phyloP scores from a whole-genome alignment of 2,329 filamentous ascomycete genomes.

The Chalara sp. region DNA sequence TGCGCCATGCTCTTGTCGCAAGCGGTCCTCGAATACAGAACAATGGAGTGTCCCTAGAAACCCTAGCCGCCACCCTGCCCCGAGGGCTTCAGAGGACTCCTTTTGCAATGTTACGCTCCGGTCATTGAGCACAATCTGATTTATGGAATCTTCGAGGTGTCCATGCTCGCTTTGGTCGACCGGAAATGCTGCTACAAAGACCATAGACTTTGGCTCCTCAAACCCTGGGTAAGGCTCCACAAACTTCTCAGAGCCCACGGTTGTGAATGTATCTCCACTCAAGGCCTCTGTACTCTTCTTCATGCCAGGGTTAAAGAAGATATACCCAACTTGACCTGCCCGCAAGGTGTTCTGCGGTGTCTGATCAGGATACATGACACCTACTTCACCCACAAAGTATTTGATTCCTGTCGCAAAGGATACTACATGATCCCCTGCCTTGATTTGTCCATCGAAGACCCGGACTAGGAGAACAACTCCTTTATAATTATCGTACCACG shows the following conservation, averaged over 20 bases:
- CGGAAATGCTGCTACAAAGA: slow-evolving; percentile 95
- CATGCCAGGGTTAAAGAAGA: slow-evolving; percentile 98
- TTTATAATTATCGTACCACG: slow-evolving; percentile 96
- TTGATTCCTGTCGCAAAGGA: slow-evolving; percentile 84
- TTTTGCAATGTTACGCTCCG: slow-evolving; percentile 90
- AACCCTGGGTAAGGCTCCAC: slow-evolving; percentile 86
- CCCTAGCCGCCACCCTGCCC: slow-evolving; percentile 87
- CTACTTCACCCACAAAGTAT: slow-evolving; percentile 92
- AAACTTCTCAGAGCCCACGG: slow-evolving; percentile 63
- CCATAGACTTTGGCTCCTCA: slow-evolving; percentile 97
- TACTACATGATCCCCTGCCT: slow-evolving; percentile 75
- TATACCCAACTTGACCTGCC: slow-evolving; percentile 92
- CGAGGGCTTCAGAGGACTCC: slow-evolving; percentile 88
- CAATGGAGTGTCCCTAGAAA: slow-evolving; percentile 97
- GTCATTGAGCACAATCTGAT: slow-evolving; percentile 89
- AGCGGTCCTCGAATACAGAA: slow-evolving; percentile 95
- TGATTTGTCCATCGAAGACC: slow-evolving; percentile 81
- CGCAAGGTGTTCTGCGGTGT: slow-evolving; percentile 74
- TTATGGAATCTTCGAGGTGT: slow-evolving; percentile 87
- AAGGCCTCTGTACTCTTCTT: slow-evolving; percentile 94
- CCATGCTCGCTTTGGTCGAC: slow-evolving; percentile 84
- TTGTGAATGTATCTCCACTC: slow-evolving; percentile 91
- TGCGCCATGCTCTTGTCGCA: slow-evolving; percentile 89
- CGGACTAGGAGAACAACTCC: slow-evolving; percentile 88
- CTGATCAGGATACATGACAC: slow-evolving; percentile 89